Conservation (phyloP, 495 filamentous ascomycete genomes). For the Podospora comata region DNA sequence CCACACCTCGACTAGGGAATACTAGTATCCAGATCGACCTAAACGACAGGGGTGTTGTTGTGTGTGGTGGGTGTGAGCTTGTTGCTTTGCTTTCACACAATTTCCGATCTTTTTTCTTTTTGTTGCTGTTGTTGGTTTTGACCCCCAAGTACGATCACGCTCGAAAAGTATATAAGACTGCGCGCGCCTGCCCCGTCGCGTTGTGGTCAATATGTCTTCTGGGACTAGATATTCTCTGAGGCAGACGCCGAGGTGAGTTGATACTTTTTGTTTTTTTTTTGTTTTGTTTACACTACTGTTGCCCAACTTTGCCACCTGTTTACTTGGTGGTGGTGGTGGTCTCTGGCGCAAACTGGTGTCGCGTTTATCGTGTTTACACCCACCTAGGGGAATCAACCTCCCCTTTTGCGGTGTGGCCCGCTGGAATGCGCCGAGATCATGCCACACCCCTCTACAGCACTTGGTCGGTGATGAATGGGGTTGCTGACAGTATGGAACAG, state of each 20-base stretch:
- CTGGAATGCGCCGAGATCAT: not conserved
- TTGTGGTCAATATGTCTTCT: constrained; percentile 26
- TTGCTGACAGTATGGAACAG: constrained; percentile 23
- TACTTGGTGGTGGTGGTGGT: not conserved
- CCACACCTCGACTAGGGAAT: constrained; percentile 14
- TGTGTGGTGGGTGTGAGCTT: not conserved
- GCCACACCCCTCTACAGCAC: not conserved
- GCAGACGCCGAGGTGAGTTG: constrained; percentile 52
- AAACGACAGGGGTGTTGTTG: not conserved
- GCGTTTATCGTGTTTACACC: not conserved
- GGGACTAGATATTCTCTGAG: constrained; percentile 42
- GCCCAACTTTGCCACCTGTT: not conserved
- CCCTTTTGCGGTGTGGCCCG: not conserved
- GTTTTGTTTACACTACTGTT: not conserved
- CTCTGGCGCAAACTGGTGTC: not conserved
- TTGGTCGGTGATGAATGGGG: not conserved
- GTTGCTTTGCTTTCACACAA: not conserved
- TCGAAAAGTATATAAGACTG: constrained; percentile 19
- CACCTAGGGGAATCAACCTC: not conserved
- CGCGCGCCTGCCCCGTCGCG: constrained; percentile 19
- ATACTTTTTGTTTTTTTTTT: not conserved
- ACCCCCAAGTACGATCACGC: not conserved
- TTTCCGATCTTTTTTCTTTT: constrained; percentile 1
- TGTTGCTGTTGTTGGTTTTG: not conserved
- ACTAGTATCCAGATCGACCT: constrained; percentile 16